These are phyloP conservation scores for Emericellopsis atlantica DNA, from an alignment of 2,329 filamentous ascomycete genomes.

Conservation along the genomic window DNA sequence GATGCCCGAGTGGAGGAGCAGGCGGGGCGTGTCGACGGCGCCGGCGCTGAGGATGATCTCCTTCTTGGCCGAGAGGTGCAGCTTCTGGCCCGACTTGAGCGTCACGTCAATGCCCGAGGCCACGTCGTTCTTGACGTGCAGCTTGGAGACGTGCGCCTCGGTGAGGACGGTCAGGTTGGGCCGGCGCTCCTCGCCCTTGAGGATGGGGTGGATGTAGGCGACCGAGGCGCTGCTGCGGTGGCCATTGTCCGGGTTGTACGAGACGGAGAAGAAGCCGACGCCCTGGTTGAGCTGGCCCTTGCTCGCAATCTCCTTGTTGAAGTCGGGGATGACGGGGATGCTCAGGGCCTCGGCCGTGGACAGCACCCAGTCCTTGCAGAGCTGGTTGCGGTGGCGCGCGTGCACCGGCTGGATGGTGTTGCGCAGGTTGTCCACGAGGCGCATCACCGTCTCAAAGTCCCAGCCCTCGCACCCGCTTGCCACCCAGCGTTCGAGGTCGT, in stretches of 20 bases:
- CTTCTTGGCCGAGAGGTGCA: constrained; percentile 49
- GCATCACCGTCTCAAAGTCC: constrained; percentile 75
- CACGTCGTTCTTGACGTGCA: constrained; percentile 57
- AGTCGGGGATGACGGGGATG: constrained; percentile 73
- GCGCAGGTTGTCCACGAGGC: constrained; percentile 69
- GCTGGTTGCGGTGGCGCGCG: constrained; percentile 72
- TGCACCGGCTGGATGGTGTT: constrained; percentile 89
- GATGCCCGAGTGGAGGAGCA: constrained; percentile 45
- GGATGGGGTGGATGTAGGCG: constrained; percentile 85
- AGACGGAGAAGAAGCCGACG: constrained; percentile 82
- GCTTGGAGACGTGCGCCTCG: constrained; percentile 74
- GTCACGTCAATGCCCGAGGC: constrained; percentile 64
- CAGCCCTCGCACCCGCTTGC: constrained; percentile 71
- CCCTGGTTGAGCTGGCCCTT: constrained; percentile 62
- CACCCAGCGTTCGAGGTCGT: constrained; percentile 79
- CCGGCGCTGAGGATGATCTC: constrained; percentile 75
- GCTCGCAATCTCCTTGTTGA: constrained; percentile 70
- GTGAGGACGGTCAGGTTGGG: constrained; percentile 79
- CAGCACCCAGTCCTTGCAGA: constrained; percentile 82
- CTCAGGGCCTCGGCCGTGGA: constrained; percentile 67
- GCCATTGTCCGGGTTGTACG: constrained; percentile 83
- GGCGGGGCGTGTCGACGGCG: constrained; percentile 67
- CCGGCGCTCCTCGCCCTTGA: constrained; percentile 69
- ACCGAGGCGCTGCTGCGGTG: constrained; percentile 76
- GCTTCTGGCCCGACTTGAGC: constrained; percentile 36